A percentile compares a stretch with the other conserved stretches of the same genome.
Evolutionary conservation across 2,329 filamentous ascomycete genomes (phyloP).

Genomic region (Ilyonectria destructans): DNA sequence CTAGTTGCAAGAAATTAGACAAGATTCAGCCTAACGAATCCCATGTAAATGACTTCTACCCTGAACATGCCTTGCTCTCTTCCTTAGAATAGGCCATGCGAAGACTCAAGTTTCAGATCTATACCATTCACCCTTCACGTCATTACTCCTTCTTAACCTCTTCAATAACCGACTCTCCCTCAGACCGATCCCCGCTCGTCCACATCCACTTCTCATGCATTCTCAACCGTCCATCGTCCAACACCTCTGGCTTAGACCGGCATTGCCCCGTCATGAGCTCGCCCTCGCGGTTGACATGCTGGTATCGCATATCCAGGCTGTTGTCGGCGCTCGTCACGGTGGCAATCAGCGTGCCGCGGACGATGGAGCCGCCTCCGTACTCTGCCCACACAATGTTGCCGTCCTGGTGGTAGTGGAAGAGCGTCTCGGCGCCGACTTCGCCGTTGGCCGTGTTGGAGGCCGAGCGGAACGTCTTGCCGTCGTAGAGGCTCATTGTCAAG

Average conservation of each 20-base stretch:
- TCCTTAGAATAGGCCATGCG: background rate
- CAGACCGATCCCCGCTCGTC: conserved; percentile 44
- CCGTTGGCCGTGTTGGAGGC: conserved; percentile 45
- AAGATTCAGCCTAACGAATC: background rate
- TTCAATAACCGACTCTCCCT: conserved; percentile 45
- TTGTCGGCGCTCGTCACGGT: conserved; percentile 36
- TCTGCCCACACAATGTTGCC: conserved; percentile 49
- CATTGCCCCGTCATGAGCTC: conserved; percentile 49
- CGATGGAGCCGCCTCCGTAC: conserved; percentile 46
- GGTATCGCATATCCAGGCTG: conserved; percentile 48
- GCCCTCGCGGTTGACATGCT: conserved; percentile 46
- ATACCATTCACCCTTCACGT: background rate
- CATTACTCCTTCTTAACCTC: conserved; percentile 36
- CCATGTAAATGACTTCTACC: background rate
- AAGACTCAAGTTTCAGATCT: background rate
- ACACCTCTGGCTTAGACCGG: conserved; percentile 38
- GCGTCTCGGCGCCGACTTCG: conserved; percentile 44
- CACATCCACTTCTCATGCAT: conserved; percentile 50
- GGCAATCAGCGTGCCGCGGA: conserved; percentile 44
- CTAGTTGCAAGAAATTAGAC: background rate
- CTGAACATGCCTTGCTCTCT: background rate
- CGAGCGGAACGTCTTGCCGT: conserved; percentile 38
- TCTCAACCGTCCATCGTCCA: conserved; percentile 44
- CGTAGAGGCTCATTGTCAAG: conserved; percentile 31
- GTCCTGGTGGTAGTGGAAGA: conserved; percentile 49